Conservation (phyloP, 169 alveolate species). For the Cryptosporidium sp. region DNA sequence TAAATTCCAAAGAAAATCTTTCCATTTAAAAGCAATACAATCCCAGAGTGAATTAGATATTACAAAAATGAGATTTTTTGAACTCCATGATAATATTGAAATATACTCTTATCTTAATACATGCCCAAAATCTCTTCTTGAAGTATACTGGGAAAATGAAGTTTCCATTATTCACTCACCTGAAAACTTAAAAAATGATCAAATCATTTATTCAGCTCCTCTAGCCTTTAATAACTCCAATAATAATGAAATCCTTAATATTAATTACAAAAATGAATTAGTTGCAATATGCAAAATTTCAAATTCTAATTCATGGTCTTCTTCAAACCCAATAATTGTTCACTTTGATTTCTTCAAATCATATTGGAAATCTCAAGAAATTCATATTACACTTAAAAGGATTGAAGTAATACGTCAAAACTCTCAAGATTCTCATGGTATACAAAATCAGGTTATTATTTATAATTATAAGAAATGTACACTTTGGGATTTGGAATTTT, state of each 20-base stretch:
- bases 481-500: constrained; percentile 54
- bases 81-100: not conserved
- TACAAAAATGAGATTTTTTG: constrained; percentile 57
- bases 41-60: not conserved
- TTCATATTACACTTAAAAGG: constrained; percentile 31
- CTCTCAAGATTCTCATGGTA: not conserved
- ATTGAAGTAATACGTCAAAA: constrained; percentile 5
- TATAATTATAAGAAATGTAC: constrained; percentile 63
- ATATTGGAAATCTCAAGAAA: constrained; percentile 63
- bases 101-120: not conserved
- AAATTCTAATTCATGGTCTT: constrained; percentile 37
- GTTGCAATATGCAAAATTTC: constrained; percentile 40
- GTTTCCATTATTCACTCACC: not conserved
- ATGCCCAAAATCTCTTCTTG: constrained; percentile 47
- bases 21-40: not conserved
- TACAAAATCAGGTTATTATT: not conserved
- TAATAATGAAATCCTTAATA: constrained; percentile 34
- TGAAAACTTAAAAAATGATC: not conserved
- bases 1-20: constrained; percentile 12
- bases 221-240: not conserved
- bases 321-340: constrained; percentile 21
- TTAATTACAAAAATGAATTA: constrained; percentile 40
- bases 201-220: not conserved
- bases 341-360: constrained; percentile 13
- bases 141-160: constrained; percentile 45